phyloP scores from a whole-genome alignment of 2,329 filamentous ascomycete species.

The Xylariaceae sp. region DNA sequence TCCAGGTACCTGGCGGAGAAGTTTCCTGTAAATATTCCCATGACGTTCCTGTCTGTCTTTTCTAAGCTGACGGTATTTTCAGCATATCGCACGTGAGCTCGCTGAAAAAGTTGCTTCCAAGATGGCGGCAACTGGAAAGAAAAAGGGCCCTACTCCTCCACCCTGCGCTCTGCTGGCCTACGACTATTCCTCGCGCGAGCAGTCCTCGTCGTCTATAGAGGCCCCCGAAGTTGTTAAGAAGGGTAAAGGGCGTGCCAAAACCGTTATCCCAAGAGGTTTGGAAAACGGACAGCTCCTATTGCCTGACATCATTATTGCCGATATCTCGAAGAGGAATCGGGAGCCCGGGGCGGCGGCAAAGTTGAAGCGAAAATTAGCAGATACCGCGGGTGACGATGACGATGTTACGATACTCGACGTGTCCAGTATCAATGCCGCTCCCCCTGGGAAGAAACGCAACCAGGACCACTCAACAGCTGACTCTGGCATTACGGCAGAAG shows the following conservation, averaged over 20 bases:
- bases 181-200: slow-evolving; percentile 20
- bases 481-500: not conserved
- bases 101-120: slow-evolving; percentile 18
- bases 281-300: slow-evolving; percentile 15
- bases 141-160: not conserved
- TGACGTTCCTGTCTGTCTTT: not conserved
- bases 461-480: not conserved
- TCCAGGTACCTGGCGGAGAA: slow-evolving; percentile 43
- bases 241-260: slow-evolving; percentile 14
- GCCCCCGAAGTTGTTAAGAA: slow-evolving; percentile 17
- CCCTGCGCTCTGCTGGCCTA: slow-evolving; percentile 14
- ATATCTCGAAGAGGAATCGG: slow-evolving; percentile 13
- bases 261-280: slow-evolving; percentile 14
- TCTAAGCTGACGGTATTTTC: slow-evolving; percentile 8
- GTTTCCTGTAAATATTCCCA: slow-evolving; percentile 37
- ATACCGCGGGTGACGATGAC: slow-evolving; percentile 10
- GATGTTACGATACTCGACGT: slow-evolving; percentile 29
- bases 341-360: slow-evolving; percentile 22
- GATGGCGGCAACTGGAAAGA: not conserved
- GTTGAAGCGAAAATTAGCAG: slow-evolving; percentile 21
- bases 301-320: slow-evolving; percentile 5
- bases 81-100: slow-evolving; percentile 20
- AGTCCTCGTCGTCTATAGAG: slow-evolving; percentile 26
- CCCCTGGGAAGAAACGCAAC: slow-evolving; percentile 1
- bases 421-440: slow-evolving; percentile 4